phyloP scores from a whole-genome alignment of 495 filamentous ascomycete species.

The Cercophora scortea region DNA sequence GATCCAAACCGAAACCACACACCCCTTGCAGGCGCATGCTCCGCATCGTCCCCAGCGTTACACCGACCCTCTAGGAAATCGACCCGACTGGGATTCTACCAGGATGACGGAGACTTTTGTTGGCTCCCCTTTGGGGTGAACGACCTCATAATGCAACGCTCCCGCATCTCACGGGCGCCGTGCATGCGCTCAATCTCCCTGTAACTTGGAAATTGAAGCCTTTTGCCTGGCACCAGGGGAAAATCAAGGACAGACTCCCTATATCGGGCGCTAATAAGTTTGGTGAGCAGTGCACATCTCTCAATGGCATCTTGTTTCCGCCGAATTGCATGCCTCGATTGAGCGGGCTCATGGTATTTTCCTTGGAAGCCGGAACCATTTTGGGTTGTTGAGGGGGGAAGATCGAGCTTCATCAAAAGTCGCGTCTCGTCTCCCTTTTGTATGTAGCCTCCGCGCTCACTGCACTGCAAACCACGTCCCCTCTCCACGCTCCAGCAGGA shows the following conservation, averaged over 20 bases:
- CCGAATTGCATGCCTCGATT: background rate
- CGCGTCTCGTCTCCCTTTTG: background rate
- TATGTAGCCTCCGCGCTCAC: background rate
- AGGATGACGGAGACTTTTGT: constrained; percentile 2
- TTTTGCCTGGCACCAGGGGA: background rate
- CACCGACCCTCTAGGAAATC: constrained; percentile 5
- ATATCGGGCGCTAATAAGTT: background rate
- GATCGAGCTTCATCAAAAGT: too few species aligned
- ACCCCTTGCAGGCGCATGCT: constrained; percentile 4
- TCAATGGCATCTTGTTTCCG: background rate
- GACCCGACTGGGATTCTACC: constrained; percentile 8
- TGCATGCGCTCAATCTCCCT: background rate
- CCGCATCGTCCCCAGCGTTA: constrained; percentile 6
- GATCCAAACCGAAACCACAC: constrained; percentile 9
- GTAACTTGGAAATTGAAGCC: background rate
- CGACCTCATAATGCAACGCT: constrained; percentile 11
- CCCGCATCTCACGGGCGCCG: background rate
- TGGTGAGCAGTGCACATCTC: background rate
- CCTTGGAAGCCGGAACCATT: too few species aligned
- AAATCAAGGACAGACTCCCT: background rate
- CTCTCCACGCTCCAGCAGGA: background rate
- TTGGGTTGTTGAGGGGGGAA: too few species aligned
- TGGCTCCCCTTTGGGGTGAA: background rate
- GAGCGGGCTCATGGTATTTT: too few species aligned
- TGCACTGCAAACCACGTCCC: background rate